Base-by-base conservation (phyloP, 495 filamentous ascomycete genomes). In the Lasiosphaeris hirsuta region DNA sequence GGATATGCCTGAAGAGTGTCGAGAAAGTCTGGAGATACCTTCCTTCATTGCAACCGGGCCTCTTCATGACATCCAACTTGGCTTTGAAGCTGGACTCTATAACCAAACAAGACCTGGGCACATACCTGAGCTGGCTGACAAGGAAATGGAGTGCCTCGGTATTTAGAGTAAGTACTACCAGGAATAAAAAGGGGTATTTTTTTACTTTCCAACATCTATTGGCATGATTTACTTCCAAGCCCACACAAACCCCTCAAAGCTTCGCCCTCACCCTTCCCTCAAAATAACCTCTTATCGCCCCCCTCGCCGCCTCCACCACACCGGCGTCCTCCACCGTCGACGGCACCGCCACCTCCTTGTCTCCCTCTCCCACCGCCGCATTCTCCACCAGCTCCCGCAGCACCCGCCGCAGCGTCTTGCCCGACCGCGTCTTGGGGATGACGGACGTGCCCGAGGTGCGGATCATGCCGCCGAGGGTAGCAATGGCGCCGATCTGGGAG, bases 361-460 rank as follows among this genome's bases (percentile, higher is more conserved):
- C 77, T 48, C 78, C 70, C 49, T 82, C 75, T 1, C 73, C 78
- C 23, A 78, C 71, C 33, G 78, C 75, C 7, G 78, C 81, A 49
- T 84, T 81, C 78, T 96, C 92, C 3, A 96, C 67, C 58, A 96
- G 68, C 72, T 94, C 90, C 45, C 86, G 78, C 72, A 96, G 64
- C 33, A 94, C 89, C 54, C 92, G 77, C 11, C 93, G 75, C 56
- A 96, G 65, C 30, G 89, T 96, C 81, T 96, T 96, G 4, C 92
- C 92, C 23, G 85, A 89, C 18, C 92, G 72, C 33, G 92, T 97
- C 75, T 91, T 92, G 7, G 92, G 92, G 49, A 96, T 96, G 82
- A 96, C 92, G n/a, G 87, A 89, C 40, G 83, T 83, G 7, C 90
- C 88, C 59, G 23, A 30, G 23, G 23, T 30, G 23, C 88, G 84